Base-by-base conservation (phyloP, 805 yeast species). In the Hanseniaspora nectarophila region DNA sequence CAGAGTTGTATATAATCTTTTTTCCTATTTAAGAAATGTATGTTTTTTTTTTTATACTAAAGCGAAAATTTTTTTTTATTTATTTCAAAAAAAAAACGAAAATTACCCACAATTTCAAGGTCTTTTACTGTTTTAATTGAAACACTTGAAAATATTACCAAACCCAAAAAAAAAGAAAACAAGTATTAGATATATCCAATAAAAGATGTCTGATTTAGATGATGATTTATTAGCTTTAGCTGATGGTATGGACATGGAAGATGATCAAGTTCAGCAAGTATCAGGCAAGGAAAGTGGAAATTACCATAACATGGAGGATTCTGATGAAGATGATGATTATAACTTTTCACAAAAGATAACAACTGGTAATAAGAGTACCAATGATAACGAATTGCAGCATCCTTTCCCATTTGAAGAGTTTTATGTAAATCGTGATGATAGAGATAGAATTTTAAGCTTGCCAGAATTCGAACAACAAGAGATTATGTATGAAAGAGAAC, bases 211-310 rank as follows among this genome's bases (percentile, higher is more conserved):
- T 55, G 95, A 80, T 64, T 78, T 87, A 63, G 97, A 89, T 65
- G 97, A 90, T 66, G 98, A 92, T 76, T 76, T 92, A 70, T 77
- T 90, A 63, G 97, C 96, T 20, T 77, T 92, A 61, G 98, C 98
- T 48, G 97, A 94, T 55, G 80, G 75, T 24, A 82, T 74, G 49
- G 80, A 76, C 32, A 81, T 62, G 15, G 67, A 61, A 45, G 66
- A 63, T 35, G 67, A 62, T 38, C 72, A 67, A 43, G 69, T 68
- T 26, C 65, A 67, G 31, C 61, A 58, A 34, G 63, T 56, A 16
- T 59, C 60, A 2, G 56, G 60, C 56, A 61, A 56, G 59, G 54
- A 54, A 20, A 28, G 23, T 13, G 28, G 29, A 23, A 32, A 21
- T 16, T 29, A 20, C 5, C 39, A 40, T 18, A 60, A 69, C 28